Base-by-base conservation (phyloP, 768 basidiomycete species). In the Suillus lakei region DNA sequence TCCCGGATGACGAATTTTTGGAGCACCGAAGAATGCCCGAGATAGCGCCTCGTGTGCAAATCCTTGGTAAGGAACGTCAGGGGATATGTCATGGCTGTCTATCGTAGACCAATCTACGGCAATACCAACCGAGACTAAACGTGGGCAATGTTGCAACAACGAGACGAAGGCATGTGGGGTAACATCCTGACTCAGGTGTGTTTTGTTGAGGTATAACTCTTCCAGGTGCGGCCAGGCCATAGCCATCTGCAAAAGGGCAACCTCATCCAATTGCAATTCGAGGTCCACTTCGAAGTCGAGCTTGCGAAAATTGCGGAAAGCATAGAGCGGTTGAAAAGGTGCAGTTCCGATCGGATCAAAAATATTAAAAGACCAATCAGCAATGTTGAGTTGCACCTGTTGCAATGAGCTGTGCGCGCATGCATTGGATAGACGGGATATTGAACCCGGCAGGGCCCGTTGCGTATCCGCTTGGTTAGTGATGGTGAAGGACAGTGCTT, bases 121-220 rank as follows among this genome's bases (percentile, higher is more conserved):
- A n/a, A 62, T 5, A 13, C 7, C n/a, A 1, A 62, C 4, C 8
- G 62, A 60, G 36, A n/a, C 10, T 16, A 63, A 28, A n/a, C 8
- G 13, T 21, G 55, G 54, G 36, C 62, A 63, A 63, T 63, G 62
- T 28, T 21, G 6, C 16, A 63, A 58, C 36, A 60, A 6, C n/a
- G 6, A 58, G 26, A 63, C 54, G 28, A 34, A 34, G 34, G 34
- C 34, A 5, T 34, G 34, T 7, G 34, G 34, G 34, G 34, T 34
- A 8, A 34, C 34, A 34, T 34, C 34, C 1, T 34, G 6, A 34
- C 34, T 34, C 34, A 6, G 4, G 6, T 34, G 32, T 6, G 32
- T 7, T 34, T 7, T 34, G 34, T 34, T 34, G 34, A 34, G 8
- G 34, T 34, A 34, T 34, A 34, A 34, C 16, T 28, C 28, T 51